A percentile compares a stretch with the other conserved stretches of the same genome.
These are phyloP conservation scores for Penicillium waksmanii DNA, from an alignment of 495 filamentous ascomycete species.

Conservation along the genomic window DNA sequence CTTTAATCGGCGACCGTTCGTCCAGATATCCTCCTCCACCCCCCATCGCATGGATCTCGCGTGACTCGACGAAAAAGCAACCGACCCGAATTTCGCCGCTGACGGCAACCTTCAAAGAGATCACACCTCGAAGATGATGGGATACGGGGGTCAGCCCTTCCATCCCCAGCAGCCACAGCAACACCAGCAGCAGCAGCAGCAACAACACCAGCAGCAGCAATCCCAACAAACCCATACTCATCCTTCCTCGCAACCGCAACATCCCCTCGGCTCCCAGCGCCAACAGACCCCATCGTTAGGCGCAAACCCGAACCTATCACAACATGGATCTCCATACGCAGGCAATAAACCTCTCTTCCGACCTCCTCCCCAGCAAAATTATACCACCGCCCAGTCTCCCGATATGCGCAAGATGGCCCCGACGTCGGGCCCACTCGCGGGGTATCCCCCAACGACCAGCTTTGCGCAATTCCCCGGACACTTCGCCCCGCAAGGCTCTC, in stretches of 20 bases:
- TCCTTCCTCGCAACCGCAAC: conserved; percentile 32
- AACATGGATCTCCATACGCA: conserved; percentile 34
- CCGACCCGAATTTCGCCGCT: conserved; percentile 18
- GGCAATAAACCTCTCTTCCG: conserved; percentile 34
- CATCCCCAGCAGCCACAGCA: conserved; percentile 35
- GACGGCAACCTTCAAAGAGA: conserved; percentile 20
- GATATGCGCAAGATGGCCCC: conserved; percentile 46
- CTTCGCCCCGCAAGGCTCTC: conserved; percentile 38
- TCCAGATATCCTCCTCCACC: background rate
- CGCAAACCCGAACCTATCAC: conserved; percentile 31
- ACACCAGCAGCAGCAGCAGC: conserved; percentile 28
- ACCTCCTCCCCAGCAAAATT: conserved; percentile 34
- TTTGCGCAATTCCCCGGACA: conserved; percentile 40
- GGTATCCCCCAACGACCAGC: conserved; percentile 35
- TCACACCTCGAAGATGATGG: conserved; percentile 32
- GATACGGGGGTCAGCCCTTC: conserved; percentile 41
- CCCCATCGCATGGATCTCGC: conserved; percentile 25
- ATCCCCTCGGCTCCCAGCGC: conserved; percentile 20
- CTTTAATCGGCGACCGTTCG: background rate
- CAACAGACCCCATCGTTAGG: conserved; percentile 35
- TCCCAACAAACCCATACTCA: conserved; percentile 32
- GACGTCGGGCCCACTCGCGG: conserved; percentile 37
- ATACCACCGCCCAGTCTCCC: conserved; percentile 36
- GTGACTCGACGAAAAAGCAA: conserved; percentile 7
- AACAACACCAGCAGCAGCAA: conserved; percentile 28